Base-by-base conservation (phyloP, 2,329 filamentous ascomycete genomes). In the Pseudogymnoascus sp. region DNA sequence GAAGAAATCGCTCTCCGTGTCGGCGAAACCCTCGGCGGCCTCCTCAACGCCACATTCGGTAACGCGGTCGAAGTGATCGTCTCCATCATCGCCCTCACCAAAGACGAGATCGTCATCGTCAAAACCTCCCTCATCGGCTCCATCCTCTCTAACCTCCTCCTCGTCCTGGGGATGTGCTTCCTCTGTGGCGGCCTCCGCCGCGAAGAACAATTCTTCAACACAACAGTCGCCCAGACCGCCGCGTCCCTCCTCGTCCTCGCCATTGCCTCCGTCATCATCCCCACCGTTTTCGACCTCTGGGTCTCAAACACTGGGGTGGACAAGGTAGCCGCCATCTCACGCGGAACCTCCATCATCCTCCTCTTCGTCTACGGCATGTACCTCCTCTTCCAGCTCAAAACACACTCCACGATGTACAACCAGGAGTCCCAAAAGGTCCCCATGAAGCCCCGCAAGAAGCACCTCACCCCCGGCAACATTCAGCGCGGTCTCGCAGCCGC, bases 61-160 rank as follows among this genome's bases (percentile, higher is more conserved):
- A 95, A 96, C 71, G 91, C 91, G 4, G 91, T 95, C 65, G 91
- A 96, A 72, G 77, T 96, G 69, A 96, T 96, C 65, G 90, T 97
- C 49, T 89, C 90, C 23, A 85, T 97, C 68, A 89, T 96, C 68
- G 92, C 92, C 0, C 77, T 97, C 55, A 77, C 83, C 29, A 83
- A 95, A 64, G 74, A 82, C 60, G 84, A 73, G 60, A 65, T 95
- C 23, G 78, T 88, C 35, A 95, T 97, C 65, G 92, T 97, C 6
- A 91, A 97, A 74, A 96, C 92, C 0, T 97, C 92, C 0, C 80
- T 97, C 29, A 90, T 97, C 65, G 92, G 92, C 62, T 92, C 88
- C 74, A 96, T 97, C 73, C 79, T 97, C 21, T 96, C 92, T 43
- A 97, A 97, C 72, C 75, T 97, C 63, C 82, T 96, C 3, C 83